Percentiles rank a stretch among this genome's conserved stretches.
phyloP scores from a whole-genome alignment of 495 filamentous ascomycete species.

The Wilcoxina mikolae region DNA sequence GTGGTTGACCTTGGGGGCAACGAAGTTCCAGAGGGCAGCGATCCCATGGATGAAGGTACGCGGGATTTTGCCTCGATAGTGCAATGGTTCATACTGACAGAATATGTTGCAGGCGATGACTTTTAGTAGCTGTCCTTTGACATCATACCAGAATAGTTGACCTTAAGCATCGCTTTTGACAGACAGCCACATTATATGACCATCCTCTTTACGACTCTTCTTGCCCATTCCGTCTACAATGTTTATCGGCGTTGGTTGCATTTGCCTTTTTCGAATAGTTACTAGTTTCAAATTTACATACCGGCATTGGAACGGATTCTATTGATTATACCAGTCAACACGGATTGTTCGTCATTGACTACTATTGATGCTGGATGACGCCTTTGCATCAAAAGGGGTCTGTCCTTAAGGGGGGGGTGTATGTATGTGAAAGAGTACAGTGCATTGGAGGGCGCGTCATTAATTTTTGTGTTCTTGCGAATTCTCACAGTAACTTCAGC shows the following conservation, averaged over 20 bases:
- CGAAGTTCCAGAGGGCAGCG: conserved; percentile 28
- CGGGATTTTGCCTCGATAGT: too few species aligned
- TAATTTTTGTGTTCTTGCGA: neutral
- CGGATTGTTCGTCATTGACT: neutral
- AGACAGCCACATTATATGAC: neutral
- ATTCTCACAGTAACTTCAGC: neutral
- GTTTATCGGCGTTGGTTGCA: conserved; percentile 10
- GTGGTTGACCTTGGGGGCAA: conserved; percentile 53
- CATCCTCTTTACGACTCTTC: conserved; percentile 16
- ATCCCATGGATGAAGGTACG: conserved; percentile 27
- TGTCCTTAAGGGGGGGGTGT: neutral
- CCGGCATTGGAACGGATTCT: neutral
- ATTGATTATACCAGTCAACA: neutral
- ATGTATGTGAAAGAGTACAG: neutral
- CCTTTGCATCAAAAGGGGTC: neutral
- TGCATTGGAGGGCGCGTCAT: neutral
- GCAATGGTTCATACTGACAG: too few species aligned
- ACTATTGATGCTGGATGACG: neutral
- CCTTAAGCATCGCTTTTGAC: too few species aligned
- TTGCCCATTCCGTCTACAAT: conserved; percentile 5
- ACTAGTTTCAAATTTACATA: neutral
- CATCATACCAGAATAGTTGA: too few species aligned
- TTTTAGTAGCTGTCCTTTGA: too few species aligned
- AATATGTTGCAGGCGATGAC: neutral
- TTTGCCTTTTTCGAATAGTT: conserved; percentile 4